Conservation (phyloP, 305 asterid genomes). For the Fraxinus albicans region DNA sequence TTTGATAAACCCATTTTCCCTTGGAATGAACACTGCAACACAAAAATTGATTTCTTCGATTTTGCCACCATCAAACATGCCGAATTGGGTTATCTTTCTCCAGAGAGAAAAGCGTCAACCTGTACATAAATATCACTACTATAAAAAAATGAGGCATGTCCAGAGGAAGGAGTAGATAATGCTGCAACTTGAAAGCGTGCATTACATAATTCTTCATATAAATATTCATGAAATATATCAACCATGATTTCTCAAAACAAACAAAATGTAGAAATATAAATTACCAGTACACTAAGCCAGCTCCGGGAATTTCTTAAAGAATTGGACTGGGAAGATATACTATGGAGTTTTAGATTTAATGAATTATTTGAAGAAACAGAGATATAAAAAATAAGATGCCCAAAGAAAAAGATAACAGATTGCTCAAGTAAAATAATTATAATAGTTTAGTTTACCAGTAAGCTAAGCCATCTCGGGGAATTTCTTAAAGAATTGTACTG, state of each 20-base stretch:
- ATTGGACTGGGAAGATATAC: not conserved
- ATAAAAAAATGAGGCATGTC: slow-evolving; percentile 17
- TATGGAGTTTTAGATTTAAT: not conserved
- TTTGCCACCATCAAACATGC: slow-evolving; percentile 8
- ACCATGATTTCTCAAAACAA: not conserved
- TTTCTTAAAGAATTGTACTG: not conserved
- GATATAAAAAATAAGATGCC: not conserved
- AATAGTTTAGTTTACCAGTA: not conserved
- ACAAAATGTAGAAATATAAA: not conserved
- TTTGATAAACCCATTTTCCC: not conserved
- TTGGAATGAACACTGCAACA: not conserved
- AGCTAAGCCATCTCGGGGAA: not conserved
- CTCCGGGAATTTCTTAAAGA: not conserved
- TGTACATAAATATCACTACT: slow-evolving; percentile 25
- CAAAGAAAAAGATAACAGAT: not conserved
- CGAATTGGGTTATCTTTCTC: slow-evolving; percentile 15
- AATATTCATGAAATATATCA: not conserved
- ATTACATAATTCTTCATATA: not conserved
- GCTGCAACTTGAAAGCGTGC: slow-evolving; percentile 11
- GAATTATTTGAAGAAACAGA: not conserved
- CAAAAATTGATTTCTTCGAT: not conserved
- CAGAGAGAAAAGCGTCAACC: slow-evolving; percentile 24
- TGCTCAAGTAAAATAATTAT: not conserved
- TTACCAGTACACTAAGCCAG: not conserved
- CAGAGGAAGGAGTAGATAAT: slow-evolving; percentile 18